Base-by-base conservation (phyloP, 179 eudicot species). In the Corrigiola litoralis region DNA sequence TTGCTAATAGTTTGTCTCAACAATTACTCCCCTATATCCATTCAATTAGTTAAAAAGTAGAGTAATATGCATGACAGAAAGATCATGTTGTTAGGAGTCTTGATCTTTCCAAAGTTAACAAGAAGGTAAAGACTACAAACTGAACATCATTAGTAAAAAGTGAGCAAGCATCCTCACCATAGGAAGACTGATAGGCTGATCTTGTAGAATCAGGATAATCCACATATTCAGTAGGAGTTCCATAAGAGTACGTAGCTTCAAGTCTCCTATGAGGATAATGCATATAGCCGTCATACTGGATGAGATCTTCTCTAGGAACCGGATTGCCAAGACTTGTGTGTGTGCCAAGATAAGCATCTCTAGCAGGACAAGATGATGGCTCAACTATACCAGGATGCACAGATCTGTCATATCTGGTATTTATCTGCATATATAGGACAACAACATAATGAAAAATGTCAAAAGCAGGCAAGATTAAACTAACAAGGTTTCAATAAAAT, bases 391-490 rank as follows among this genome's bases (percentile, higher is more conserved):
- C 59, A 57, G 73, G 44, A 17, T 46, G 53, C 31, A 16, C 70
- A 55, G 55, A 47, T 2, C 73, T 57, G 16, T 52, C 4, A 62
- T 50, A 20, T 24, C 55, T 58, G 46, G 55, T 47, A 47, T 58
- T 38, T 37, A 54, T 72, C 85, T 78, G 80, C 23, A 60, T 20
- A 8, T 18, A 46, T n/a, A 17, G 23, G 13, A 27, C 45, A 46
- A 21, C 27, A 45, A 33, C 27, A n/a, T 13, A n/a, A n/a, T n/a
- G n/a, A n/a, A 49, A 49, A 47, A 6, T 47, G 9, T 47, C 51
- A 20, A 47, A 2, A 20, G 29, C n/a, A 23, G 7, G 31, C 13
- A 63, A 23, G 18, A 11, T 51, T 13, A 12, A 51, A 18, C 60
- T 18, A 4, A 55, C 18, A 55, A 4, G 58, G 7, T 17, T 21